Base-by-base conservation (phyloP, 345 rosid species). In the Microcos paniculata region DNA sequence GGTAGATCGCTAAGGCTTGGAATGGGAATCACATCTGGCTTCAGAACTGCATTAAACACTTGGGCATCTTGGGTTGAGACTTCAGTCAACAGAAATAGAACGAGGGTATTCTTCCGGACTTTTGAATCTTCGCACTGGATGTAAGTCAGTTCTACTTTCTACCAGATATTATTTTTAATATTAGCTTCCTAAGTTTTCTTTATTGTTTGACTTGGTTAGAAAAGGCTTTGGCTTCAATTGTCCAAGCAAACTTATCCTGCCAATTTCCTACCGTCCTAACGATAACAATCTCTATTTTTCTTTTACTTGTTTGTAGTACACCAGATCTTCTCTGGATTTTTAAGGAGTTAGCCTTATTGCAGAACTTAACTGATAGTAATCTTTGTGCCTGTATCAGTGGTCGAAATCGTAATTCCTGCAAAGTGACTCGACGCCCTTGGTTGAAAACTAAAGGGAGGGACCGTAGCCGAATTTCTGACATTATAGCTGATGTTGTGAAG, bases 121-220 rank as follows among this genome's bases (percentile, higher is more conserved):
- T 91, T 91, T 26, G 96, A 91, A 80, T 71, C 92, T 53, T 85
- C 93, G 15, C 96, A 91, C 72, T 91, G 96, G 93, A 88, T 88
- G 96, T 71, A 51, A 62, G 23, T 31, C 48, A 51, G 61, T 76
- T n/a, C 51, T 73, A 42, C 76, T 67, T 21, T n/a, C 68, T 42
- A 46, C 74, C 9, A 43, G 16, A 31, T 75, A 19, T 52, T 7
- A n/a, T 19, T 64, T 15, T 53, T 33, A 33, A 6, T 40, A n/a
- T 43, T 49, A 70, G 38, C 30, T 21, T 73, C 21, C 28, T n/a
- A 16, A 51, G 35, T 38, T 71, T 55, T 14, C 30, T 23, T 14
- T 6, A 18, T 11, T 53, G 5, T 38, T 51, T 31, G 57, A 43
- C 4, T 49, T 65, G 28, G 3, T 8, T 21, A 21, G 8, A 24